A percentile compares a stretch with the other conserved stretches of the same genome.
phyloP scores from a whole-genome alignment of 2,329 filamentous ascomycete genomes.

The Reticulascus tulasneorum region DNA sequence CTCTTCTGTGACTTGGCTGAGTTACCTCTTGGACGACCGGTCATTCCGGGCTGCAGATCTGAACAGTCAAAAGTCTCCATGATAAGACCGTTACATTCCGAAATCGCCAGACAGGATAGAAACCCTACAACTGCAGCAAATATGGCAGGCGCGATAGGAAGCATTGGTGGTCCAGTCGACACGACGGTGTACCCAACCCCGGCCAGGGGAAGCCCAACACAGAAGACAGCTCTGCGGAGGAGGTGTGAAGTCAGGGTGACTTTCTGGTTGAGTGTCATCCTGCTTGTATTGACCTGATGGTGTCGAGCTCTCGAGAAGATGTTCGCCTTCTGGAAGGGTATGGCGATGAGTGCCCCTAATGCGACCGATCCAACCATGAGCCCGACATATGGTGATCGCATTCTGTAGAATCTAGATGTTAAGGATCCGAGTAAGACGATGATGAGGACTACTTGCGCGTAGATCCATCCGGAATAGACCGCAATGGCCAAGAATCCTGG shows the following conservation, averaged over 20 bases:
- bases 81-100: constrained; percentile 71
- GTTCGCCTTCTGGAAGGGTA: constrained; percentile 71
- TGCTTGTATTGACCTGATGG: constrained; percentile 56
- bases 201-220: constrained; percentile 61
- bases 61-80: constrained; percentile 83
- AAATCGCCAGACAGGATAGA: constrained; percentile 67
- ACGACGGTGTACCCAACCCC: constrained; percentile 65
- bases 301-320: constrained; percentile 63
- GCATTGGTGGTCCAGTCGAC: constrained; percentile 57
- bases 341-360: constrained; percentile 63
- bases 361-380: constrained; percentile 62
- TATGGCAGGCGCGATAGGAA: constrained; percentile 59
- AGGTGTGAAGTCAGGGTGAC: constrained; percentile 70
- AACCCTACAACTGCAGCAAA: constrained; percentile 67
- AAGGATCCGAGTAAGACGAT: constrained; percentile 70
- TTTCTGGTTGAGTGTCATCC: constrained; percentile 61
- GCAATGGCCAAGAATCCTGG: constrained; percentile 69
- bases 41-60: constrained; percentile 70
- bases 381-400: constrained; percentile 62
- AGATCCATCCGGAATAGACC: constrained; percentile 74
- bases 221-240: constrained; percentile 64
- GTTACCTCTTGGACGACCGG: constrained; percentile 45
- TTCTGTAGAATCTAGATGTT: constrained; percentile 64
- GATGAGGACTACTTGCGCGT: constrained; percentile 69
- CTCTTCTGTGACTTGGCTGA: constrained; percentile 35